phyloP scores from a whole-genome alignment of 345 rosid species.

The Eucalyptus paniculata region DNA sequence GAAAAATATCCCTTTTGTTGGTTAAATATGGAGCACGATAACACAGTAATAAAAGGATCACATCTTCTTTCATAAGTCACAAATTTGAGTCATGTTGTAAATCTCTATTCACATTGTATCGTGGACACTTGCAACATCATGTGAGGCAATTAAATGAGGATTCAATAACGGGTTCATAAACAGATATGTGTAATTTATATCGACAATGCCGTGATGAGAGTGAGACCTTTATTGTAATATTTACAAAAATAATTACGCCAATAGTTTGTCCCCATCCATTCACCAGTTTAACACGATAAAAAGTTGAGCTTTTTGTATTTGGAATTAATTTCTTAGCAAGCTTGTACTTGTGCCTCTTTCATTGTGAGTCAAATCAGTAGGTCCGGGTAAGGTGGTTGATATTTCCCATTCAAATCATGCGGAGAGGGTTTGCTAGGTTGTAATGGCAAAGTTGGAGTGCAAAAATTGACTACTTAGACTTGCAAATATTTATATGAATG shows the following conservation, averaged over 20 bases:
- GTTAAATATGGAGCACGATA: neutral
- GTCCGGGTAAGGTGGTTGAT: neutral
- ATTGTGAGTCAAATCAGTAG: neutral
- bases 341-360: neutral
- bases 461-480: neutral
- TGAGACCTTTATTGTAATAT: neutral
- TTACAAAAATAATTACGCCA: neutral
- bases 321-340: neutral
- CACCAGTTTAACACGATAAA: neutral
- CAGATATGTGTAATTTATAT: accelerated
- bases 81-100: neutral
- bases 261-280: neutral
- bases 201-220: accelerated
- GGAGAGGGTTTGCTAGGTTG: neutral
- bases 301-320: neutral
- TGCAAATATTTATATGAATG: neutral
- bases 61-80: neutral
- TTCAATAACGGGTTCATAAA: neutral
- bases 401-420: neutral
- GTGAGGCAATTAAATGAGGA: neutral
- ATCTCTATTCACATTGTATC: neutral
- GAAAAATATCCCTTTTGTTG: neutral
- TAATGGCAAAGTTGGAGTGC: neutral
- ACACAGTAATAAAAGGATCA: neutral
- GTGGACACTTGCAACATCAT: neutral